A percentile compares a stretch with the other conserved stretches of the same genome.
Evolutionary conservation across 331 rosid genomes (phyloP).

Genomic region (Malus hybrid): DNA sequence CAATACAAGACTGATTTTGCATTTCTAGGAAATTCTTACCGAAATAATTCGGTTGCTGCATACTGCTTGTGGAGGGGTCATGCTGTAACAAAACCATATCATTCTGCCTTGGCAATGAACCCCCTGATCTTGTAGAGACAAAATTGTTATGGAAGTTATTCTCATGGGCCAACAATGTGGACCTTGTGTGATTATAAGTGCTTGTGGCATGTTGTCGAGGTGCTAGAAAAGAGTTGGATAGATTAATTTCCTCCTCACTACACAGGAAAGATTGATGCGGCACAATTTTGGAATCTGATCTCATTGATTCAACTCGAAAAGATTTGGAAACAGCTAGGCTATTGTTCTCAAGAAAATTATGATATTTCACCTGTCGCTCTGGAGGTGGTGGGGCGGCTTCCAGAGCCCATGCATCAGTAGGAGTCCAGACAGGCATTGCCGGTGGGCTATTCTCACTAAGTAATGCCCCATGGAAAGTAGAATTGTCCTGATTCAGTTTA

Average conservation of each 20-base stretch:
- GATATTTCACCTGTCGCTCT: constrained; percentile 22
- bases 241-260: constrained; percentile 25
- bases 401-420: constrained; percentile 15
- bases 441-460: constrained; percentile 21
- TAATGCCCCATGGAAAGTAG: constrained; percentile 17
- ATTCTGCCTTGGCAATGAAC: constrained; percentile 31
- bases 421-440: constrained; percentile 20
- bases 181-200: constrained; percentile 10
- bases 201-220: constrained; percentile 24
- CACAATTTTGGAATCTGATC: constrained; percentile 34
- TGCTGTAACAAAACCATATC: constrained; percentile 25
- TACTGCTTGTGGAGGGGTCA: constrained; percentile 28
- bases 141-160: constrained; percentile 31
- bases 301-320: constrained; percentile 17
- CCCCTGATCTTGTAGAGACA: constrained; percentile 28
- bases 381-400: constrained; percentile 9
- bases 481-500: constrained; percentile 19
- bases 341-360: constrained; percentile 25
- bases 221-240: constrained; percentile 31
- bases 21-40: constrained; percentile 30
- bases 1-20: constrained; percentile 26
- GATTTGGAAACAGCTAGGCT: constrained; percentile 31
- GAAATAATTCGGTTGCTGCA: constrained; percentile 22
- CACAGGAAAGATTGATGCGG: constrained; percentile 21
- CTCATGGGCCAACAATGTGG: constrained; percentile 32